phyloP scores from a whole-genome alignment of 306 rosid genomes.

The Nissolia schottii region DNA sequence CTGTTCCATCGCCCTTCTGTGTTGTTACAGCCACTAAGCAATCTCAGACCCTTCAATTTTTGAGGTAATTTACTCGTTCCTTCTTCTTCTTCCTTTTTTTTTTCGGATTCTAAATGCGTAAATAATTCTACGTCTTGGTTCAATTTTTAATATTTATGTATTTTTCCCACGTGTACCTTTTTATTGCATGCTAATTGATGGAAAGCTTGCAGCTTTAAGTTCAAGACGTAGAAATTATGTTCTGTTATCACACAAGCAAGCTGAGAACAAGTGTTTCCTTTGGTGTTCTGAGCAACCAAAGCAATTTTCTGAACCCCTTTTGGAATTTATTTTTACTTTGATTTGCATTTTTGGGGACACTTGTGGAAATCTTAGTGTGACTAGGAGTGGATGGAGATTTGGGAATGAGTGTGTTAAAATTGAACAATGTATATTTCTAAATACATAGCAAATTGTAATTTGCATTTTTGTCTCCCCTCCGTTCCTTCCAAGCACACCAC shows the following conservation, averaged over 20 bases:
- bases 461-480: not conserved
- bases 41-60: not conserved
- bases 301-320: not conserved
- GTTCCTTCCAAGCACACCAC: not conserved
- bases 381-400: not conserved
- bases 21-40: not conserved
- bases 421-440: not conserved
- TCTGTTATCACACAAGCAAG: not conserved
- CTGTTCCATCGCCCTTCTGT: not conserved
- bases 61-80: not conserved
- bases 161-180: slow-evolving; percentile 19
- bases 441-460: not conserved
- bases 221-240: not conserved
- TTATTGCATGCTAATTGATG: slow-evolving; percentile 2
- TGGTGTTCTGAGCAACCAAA: not conserved
- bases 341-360: slow-evolving; percentile 7
- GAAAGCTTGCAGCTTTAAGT: slow-evolving; percentile 19
- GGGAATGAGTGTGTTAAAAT: not conserved
- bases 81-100: not conserved
- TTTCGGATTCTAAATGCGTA: not conserved
- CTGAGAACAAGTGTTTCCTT: not conserved
- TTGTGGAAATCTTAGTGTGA: not conserved
- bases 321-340: not conserved
- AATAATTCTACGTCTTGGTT: not conserved
- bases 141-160: not conserved